These are phyloP conservation scores for Pseudocercospora ulei DNA, from an alignment of 2,329 filamentous ascomycete species.

Conservation along the genomic window DNA sequence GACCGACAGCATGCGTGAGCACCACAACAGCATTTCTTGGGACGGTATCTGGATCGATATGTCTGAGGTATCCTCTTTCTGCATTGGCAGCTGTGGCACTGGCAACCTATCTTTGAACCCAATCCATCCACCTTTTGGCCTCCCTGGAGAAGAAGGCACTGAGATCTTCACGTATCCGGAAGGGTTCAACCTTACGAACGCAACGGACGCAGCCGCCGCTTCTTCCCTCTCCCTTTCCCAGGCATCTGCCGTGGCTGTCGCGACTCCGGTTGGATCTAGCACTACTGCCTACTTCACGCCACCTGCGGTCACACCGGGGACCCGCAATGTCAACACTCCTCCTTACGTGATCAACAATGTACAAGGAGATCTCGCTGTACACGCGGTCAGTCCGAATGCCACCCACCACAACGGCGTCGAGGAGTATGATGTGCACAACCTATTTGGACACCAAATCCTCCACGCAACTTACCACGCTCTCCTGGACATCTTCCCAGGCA, in stretches of 20 bases:
- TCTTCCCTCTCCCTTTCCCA: slow-evolving; percentile 48
- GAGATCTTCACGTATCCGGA: slow-evolving; percentile 54
- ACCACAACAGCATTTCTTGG: slow-evolving; percentile 47
- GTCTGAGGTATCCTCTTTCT: slow-evolving; percentile 55
- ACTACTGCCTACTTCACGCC: slow-evolving; percentile 21
- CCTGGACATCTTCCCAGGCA: slow-evolving; percentile 52
- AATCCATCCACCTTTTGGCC: slow-evolving; percentile 54
- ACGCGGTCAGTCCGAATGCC: slow-evolving; percentile 66
- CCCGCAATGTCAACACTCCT: slow-evolving; percentile 30
- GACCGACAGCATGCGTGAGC: slow-evolving; percentile 46
- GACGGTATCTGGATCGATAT: slow-evolving; percentile 54
- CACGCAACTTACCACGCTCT: slow-evolving; percentile 68
- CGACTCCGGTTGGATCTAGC: slow-evolving; percentile 21
- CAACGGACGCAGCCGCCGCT: slow-evolving; percentile 55
- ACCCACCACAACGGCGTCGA: slow-evolving; percentile 61
- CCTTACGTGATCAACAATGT: slow-evolving; percentile 37
- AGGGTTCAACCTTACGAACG: slow-evolving; percentile 58
- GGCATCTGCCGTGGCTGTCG: slow-evolving; percentile 36
- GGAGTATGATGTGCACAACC: slow-evolving; percentile 77
- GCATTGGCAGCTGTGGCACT: slow-evolving; percentile 61
- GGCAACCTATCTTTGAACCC: slow-evolving; percentile 57
- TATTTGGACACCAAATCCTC: slow-evolving; percentile 65
- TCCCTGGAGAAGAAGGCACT: slow-evolving; percentile 56
- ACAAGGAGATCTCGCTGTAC: slow-evolving; percentile 60
- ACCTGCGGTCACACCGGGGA: slow-evolving; percentile 25